A percentile compares a stretch with the other conserved stretches of the same genome.
These are phyloP conservation scores for Prinsepia uniflora DNA, from an alignment of 306 rosid species.

Conservation along the genomic window DNA sequence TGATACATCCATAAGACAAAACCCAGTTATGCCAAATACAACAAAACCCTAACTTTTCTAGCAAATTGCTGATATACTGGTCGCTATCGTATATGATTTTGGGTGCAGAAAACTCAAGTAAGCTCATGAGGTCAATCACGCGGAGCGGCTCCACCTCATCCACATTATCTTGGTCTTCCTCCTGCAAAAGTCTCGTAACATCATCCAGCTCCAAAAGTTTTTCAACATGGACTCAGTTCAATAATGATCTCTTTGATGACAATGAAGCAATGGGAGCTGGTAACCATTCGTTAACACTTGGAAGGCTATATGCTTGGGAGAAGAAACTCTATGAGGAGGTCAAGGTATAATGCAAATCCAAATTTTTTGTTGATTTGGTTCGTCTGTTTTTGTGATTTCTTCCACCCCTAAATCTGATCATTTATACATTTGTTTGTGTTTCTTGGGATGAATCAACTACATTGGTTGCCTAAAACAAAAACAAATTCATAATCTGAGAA, in stretches of 20 bases:
- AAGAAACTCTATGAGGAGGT: constrained; percentile 74
- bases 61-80: not conserved
- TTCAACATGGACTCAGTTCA: constrained; percentile 53
- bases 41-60: not conserved
- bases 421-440: not conserved
- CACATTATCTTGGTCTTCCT: constrained; percentile 43
- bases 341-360: constrained; percentile 41
- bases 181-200: constrained; percentile 59
- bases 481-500: not conserved
- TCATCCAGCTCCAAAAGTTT: constrained; percentile 44
- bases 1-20: not conserved
- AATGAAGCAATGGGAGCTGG: constrained; percentile 67
- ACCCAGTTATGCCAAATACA: not conserved
- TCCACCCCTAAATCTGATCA: not conserved
- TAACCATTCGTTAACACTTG: constrained; percentile 62
- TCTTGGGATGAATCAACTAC: not conserved
- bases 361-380: not conserved
- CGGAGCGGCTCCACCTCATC: constrained; percentile 55
- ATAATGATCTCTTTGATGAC: constrained; percentile 60
- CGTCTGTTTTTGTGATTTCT: not conserved
- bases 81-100: not conserved
- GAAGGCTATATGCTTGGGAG: constrained; percentile 84
- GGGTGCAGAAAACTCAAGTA: constrained; percentile 63
- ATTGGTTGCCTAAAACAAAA: not conserved
- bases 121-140: constrained; percentile 59